Conservation (phyloP, 225 moss, liverwort and hornwort genomes). For the Rhytidiadelphus loreus region DNA sequence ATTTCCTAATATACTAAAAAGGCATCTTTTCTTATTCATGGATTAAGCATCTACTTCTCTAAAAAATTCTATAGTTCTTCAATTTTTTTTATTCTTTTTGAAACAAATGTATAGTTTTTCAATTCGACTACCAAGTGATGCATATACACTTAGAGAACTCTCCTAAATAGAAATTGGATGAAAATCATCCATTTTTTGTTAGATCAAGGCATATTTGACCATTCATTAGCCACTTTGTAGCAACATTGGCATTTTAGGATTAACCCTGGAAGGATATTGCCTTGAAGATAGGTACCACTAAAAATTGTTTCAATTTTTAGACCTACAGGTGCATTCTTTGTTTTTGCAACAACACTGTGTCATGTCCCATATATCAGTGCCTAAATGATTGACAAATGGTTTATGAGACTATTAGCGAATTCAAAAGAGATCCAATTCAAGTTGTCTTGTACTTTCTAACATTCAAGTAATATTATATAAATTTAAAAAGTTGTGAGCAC, state of each 20-base stretch:
- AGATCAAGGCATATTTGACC: background rate
- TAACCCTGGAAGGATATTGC: rapidly evolving
- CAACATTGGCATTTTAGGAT: rapidly evolving
- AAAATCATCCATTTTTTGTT: background rate
- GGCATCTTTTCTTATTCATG: no score
- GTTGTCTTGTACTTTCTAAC: background rate
- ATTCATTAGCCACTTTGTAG: background rate
- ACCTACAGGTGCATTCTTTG: background rate
- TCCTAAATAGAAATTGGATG: no score
- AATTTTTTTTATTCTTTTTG: no score
- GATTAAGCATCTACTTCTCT: background rate
- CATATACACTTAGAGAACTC: background rate
- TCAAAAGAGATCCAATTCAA: background rate
- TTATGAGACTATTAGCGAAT: background rate
- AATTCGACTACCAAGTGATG: background rate
- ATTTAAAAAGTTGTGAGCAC: background rate
- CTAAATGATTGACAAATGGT: background rate
- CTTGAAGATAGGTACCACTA: rapidly evolving
- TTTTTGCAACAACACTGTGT: background rate
- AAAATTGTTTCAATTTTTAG: background rate
- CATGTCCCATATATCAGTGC: rapidly evolving
- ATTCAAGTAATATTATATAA: background rate
- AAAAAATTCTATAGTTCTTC: background rate
- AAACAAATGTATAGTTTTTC: no score
- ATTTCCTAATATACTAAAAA: background rate